Base-by-base conservation (phyloP, 768 basidiomycete species). In the Phylloporus scabripes region DNA sequence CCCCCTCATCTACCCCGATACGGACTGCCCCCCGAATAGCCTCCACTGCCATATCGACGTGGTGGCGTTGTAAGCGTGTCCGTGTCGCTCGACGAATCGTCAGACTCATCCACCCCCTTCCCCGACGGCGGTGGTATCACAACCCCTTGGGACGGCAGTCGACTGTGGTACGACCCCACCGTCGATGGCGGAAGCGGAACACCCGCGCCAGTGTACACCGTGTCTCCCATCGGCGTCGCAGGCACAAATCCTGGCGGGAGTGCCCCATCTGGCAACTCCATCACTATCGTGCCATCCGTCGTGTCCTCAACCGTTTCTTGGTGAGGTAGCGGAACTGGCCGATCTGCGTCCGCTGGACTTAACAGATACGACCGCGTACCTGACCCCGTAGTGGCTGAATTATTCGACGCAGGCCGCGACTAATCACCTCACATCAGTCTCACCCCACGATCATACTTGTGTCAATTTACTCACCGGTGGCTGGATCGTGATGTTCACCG, bases 281-380 rank as follows among this genome's bases (percentile, higher is more conserved):
- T 61, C 50, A 53, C 56, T n/a, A 62, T 57, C 28, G 51, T 55
- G 7, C 43, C 34, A 4, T 51, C 47, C 15, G 48, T 42, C 42
- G 31, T 18, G 1, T 54, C 50, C 42, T 1, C 51, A 23, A n/a
- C 34, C 4, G 52, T 39, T 7, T 47, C 51, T 11, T 54, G 45
- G 0, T 53, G 45, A 1, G 68, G 68, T 14, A 66, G 64, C 7
- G 71, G 64, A n/a, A 69, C 36, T 0, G 64, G 65, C n/a, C 68
- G 59, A 28, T 70, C 69, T 3, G 72, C 72, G 38, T 74, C 73
- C 5, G 65, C 70, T 37, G 71, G 69, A 44, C 70, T 73, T n/a
- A 74, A 56, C 45, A 70, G 55, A 33, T 69, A 29, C 4, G 62
- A 1, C 33, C 66, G 60, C 24, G 60, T 61, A 2, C 59, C 54